Evolutionary conservation across 78 protist genomes (phyloP).

Genomic region (Paulinella micropora): DNA sequence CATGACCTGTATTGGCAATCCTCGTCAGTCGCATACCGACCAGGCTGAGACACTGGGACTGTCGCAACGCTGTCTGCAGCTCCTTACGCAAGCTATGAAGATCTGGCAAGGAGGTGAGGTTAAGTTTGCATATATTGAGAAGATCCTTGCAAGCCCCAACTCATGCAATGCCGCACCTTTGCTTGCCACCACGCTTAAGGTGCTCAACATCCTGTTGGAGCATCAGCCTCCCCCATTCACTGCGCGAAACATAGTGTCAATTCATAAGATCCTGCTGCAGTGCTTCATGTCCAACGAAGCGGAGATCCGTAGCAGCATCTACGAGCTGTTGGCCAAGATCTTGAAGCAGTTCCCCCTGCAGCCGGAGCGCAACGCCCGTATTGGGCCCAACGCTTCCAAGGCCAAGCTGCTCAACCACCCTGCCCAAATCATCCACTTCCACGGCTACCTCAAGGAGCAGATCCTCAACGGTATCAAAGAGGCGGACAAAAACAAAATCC

Average conservation of each 20-base stretch:
- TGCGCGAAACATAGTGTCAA: neutral
- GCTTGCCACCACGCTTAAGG: neutral
- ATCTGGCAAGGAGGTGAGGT: neutral
- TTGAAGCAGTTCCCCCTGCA: too few species aligned
- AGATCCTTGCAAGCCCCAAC: neutral
- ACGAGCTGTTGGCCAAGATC: neutral
- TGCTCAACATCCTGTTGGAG: neutral
- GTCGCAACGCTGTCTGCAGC: neutral
- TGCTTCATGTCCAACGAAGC: neutral
- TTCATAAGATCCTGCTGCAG: neutral
- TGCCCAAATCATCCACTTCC: too few species aligned
- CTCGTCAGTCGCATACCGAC: too few species aligned
- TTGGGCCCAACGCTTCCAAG: too few species aligned
- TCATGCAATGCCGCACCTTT: neutral
- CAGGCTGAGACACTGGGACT: neutral
- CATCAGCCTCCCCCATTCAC: neutral
- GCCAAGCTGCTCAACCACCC: too few species aligned
- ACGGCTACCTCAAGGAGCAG: too few species aligned
- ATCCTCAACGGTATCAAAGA: too few species aligned
- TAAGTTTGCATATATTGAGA: neutral
- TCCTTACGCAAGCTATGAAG: conserved; percentile 3
- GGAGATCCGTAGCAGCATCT: neutral
- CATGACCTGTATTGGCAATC: neutral
- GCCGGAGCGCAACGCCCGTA: too few species aligned
- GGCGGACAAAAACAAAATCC: too few species aligned